Evolutionary conservation across 2,329 filamentous ascomycete species (phyloP), one percentile per base, ranked within the genome.

Genomic region (Lasiodiplodia hormozganensis): DNA sequence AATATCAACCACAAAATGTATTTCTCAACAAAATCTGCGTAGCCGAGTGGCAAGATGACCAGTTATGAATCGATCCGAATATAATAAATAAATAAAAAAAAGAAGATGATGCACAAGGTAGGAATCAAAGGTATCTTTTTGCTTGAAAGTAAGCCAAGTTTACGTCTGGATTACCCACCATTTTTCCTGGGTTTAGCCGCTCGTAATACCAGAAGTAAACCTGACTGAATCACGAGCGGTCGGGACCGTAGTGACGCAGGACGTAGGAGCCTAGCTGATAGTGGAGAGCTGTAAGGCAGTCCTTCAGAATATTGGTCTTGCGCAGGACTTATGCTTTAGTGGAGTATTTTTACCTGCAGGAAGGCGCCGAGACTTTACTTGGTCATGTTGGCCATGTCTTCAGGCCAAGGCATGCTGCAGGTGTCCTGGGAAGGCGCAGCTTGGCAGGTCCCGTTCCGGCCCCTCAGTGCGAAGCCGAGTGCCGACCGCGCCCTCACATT

Each of bases 181-280:
- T 28, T 28, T 28, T 28, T 28, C 4, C 28, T 28, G 28, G 5
- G 28, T 28, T 28, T 28, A 1, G 28, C 5, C 5, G 6, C 28
- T 28, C 28, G 28, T 28, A 28, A 28, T 28, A 28, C 28, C 28
- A 28, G 28, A 28, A 6, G 28, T 28, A 28, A 28, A 1, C 28
- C 28, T 28, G 28, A 28, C 28, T 4, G 28, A 28, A 28, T 28
- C 28, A 28, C 5, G 1, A 28, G 28, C 28, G 28, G 28, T 28
- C 28, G 28, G 1, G 28, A 28, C 28, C 28, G 28, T 28, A 28
- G 28, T 28, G 28, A 10, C 31, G 31, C 31, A 34, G 18, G 43
- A 11, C n/a, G 60, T 64, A 52, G 60, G 60, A 64, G 47, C 28
- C 47, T 52, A 23, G 31, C 21, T 31, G 43, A 31, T 25, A 64